Evolutionary conservation across 257 asterid genomes (phyloP).

Genomic region (Scutellaria galericulata): DNA sequence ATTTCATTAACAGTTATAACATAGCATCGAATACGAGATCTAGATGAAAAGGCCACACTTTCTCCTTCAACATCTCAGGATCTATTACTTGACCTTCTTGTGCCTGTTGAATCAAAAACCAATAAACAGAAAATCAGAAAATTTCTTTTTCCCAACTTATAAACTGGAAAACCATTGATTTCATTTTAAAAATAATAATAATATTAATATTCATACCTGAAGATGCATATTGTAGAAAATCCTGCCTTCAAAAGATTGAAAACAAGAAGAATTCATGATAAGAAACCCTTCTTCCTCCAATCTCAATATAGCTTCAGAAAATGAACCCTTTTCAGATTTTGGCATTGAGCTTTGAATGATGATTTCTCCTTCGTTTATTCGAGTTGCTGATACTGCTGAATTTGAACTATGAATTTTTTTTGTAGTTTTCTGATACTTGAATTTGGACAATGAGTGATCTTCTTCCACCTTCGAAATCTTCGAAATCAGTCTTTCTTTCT

Average conservation of each 20-base stretch:
- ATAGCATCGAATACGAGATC: background rate
- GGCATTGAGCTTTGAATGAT: constrained; percentile 52
- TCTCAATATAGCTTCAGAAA: constrained; percentile 40
- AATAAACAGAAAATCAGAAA: background rate
- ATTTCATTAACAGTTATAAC: background rate
- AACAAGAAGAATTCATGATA: constrained; percentile 51
- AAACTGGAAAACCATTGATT: too few species aligned
- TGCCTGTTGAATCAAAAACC: constrained; percentile 40
- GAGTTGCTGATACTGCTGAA: constrained; percentile 45
- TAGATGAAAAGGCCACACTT: constrained; percentile 39
- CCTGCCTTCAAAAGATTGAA: constrained; percentile 58
- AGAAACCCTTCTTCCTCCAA: constrained; percentile 61
- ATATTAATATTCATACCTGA: constrained; percentile 43
- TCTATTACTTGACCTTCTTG: constrained; percentile 44
- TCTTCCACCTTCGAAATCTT: constrained; percentile 33
- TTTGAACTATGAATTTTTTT: background rate
- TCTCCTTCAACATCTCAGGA: constrained; percentile 53
- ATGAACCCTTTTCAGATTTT: constrained; percentile 31
- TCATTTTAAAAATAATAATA: background rate
- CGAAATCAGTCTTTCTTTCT: constrained; percentile 50
- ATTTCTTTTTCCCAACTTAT: background rate
- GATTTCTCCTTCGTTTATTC: constrained; percentile 48
- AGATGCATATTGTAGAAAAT: constrained; percentile 62
- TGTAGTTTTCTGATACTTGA: constrained; percentile 11
- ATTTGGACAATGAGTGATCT: background rate